These are phyloP conservation scores for Linanthus parryae DNA, from an alignment of 148 eudicot species.

Conservation along the genomic window DNA sequence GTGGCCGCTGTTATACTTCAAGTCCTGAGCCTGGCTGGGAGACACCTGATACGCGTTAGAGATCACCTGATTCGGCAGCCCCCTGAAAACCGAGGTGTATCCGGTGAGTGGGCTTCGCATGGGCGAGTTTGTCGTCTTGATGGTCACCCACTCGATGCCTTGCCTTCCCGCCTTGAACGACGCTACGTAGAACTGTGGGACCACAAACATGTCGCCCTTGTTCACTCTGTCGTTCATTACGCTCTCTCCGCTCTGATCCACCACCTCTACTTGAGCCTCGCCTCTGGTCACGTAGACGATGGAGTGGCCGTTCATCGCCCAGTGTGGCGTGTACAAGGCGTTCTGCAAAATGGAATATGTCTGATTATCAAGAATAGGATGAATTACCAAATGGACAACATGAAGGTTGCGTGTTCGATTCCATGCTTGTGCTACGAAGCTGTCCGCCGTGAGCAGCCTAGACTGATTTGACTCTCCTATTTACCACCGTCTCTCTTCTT, in stretches of 20 bases:
- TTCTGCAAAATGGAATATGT: constrained; percentile 30
- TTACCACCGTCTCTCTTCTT: no score
- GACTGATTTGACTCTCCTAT: no score
- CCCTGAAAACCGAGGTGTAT: constrained; percentile 60
- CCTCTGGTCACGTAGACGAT: constrained; percentile 51
- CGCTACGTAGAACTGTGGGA: constrained; percentile 51
- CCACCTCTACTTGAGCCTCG: constrained; percentile 48
- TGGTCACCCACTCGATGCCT: constrained; percentile 54
- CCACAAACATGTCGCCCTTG: constrained; percentile 55
- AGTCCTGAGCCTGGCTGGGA: constrained; percentile 34
- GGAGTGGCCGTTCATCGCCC: constrained; percentile 58
- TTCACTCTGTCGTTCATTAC: constrained; percentile 49
- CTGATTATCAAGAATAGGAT: no score
- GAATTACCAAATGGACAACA: no score
- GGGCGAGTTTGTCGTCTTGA: constrained; percentile 56
- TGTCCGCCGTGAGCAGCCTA: no score
- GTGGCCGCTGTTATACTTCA: constrained; percentile 42
- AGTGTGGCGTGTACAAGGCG: constrained; percentile 50
- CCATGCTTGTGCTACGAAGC: no score
- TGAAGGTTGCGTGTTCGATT: no score
- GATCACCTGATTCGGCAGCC: constrained; percentile 55
- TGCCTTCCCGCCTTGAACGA: constrained; percentile 40
- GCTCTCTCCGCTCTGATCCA: constrained; percentile 32
- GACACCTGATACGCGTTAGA: constrained; percentile 43
- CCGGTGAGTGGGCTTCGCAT: constrained; percentile 62